Conservation (phyloP, 1,284 basidiomycete species). For the Fomitiporia mediterranea region DNA sequence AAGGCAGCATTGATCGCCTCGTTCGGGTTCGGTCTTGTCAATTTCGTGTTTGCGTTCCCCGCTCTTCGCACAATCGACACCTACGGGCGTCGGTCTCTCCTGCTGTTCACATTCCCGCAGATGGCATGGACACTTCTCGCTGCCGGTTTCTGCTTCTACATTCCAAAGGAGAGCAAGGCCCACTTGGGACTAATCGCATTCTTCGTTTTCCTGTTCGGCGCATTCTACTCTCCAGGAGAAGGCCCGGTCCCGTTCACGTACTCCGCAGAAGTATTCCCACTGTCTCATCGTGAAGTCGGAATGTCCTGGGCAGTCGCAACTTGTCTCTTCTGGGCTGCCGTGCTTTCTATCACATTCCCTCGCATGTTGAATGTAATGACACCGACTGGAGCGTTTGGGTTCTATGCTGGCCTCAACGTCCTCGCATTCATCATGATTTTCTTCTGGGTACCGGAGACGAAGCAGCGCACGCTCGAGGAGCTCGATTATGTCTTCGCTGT, state of each 20-base stretch:
- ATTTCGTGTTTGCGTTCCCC: slow-evolving; percentile 60
- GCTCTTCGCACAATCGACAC: slow-evolving; percentile 56
- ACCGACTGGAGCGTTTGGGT: slow-evolving; percentile 45
- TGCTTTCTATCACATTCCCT: slow-evolving; percentile 58
- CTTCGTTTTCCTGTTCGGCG: slow-evolving; percentile 54
- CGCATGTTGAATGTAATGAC: slow-evolving; percentile 45
- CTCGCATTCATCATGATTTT: slow-evolving; percentile 50
- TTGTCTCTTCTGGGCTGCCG: slow-evolving; percentile 47
- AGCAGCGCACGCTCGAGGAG: slow-evolving; percentile 61
- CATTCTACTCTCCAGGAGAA: slow-evolving; percentile 59
- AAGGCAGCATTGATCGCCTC: slow-evolving; percentile 57
- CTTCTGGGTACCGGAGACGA: slow-evolving; percentile 51
- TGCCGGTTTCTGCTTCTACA: slow-evolving; percentile 55
- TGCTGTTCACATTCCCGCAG: slow-evolving; percentile 57
- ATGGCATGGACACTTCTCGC: slow-evolving; percentile 58
- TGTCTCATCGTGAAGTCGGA: slow-evolving; percentile 50
- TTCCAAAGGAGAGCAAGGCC: slow-evolving; percentile 35
- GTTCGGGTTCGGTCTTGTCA: slow-evolving; percentile 69
- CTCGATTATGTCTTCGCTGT: slow-evolving; percentile 60
- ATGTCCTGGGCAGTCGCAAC: slow-evolving; percentile 53
- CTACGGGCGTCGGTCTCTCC: slow-evolving; percentile 55
- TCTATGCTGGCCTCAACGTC: slow-evolving; percentile 52
- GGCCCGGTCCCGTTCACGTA: slow-evolving; percentile 71
- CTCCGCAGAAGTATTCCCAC: slow-evolving; percentile 60
- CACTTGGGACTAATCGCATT: slow-evolving; percentile 46